Conservation (phyloP, 2,329 filamentous ascomycete genomes). For the Aaosphaeria pasadenensis region DNA sequence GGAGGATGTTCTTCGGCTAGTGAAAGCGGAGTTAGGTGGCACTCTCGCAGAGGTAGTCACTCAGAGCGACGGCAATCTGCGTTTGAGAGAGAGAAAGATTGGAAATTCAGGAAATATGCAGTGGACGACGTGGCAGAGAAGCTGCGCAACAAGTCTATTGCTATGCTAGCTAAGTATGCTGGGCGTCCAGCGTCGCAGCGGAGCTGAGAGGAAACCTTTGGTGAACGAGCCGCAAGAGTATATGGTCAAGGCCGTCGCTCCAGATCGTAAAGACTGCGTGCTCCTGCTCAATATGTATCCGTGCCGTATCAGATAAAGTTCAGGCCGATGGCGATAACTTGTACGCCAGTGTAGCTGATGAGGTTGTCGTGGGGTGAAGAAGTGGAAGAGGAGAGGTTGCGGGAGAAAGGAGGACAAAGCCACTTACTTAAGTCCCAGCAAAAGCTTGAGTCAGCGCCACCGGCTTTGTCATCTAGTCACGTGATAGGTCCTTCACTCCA, state of each 20-base stretch:
- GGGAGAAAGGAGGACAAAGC: not conserved
- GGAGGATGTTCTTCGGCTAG: not conserved
- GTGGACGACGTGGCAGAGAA: conserved; percentile 7
- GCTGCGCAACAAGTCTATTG: conserved; percentile 22
- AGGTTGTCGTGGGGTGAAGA: not conserved
- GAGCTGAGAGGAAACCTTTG: conserved; percentile 3
- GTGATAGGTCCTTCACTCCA: too few species aligned
- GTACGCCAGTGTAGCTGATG: not conserved
- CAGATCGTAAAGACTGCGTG: too few species aligned
- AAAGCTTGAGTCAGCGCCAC: too few species aligned
- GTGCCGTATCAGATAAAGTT: too few species aligned
- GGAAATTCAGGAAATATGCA: conserved; percentile 2
- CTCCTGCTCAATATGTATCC: too few species aligned
- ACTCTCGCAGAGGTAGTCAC: conserved; percentile 4
- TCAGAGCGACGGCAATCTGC: conserved; percentile 5
- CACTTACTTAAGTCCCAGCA: not conserved
- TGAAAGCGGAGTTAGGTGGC: conserved; percentile 9
- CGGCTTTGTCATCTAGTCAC: too few species aligned
- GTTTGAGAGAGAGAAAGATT: not conserved
- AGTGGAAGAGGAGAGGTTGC: not conserved
- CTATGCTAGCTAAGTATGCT: conserved; percentile 13
- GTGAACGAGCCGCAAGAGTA: not conserved
- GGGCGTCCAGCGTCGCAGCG: conserved; percentile 9
- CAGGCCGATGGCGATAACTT: too few species aligned
- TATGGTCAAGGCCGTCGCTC: too few species aligned